Conservation (phyloP, 1,139 yeast genomes). For the Pichia inconspicua region DNA sequence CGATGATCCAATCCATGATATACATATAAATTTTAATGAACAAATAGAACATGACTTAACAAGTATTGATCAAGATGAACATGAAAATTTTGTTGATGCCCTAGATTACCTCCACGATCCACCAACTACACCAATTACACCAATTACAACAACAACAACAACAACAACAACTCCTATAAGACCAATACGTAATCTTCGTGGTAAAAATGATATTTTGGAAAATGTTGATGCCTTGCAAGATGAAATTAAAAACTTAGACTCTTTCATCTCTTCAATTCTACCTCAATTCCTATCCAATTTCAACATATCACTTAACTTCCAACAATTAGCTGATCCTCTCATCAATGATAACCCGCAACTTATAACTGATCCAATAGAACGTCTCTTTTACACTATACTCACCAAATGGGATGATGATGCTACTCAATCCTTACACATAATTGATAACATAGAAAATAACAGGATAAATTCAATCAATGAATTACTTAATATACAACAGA, state of each 20-base stretch:
- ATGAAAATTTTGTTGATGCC: background rate
- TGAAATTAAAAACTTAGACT: slow-evolving; percentile 13
- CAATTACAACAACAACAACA: no score
- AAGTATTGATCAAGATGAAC: background rate
- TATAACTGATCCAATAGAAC: slow-evolving; percentile 11
- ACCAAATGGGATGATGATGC: slow-evolving; percentile 37
- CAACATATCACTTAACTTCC: slow-evolving; percentile 4
- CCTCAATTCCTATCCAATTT: slow-evolving; percentile 16
- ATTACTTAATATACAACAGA: slow-evolving; percentile 25
- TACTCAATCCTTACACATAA: slow-evolving; percentile 27
- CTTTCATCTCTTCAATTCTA: slow-evolving; percentile 12
- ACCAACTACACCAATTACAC: background rate
- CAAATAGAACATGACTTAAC: background rate
- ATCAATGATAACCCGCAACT: background rate
- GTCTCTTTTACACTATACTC: slow-evolving; percentile 34
- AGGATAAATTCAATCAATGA: slow-evolving; percentile 10
- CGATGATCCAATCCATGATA: slow-evolving; percentile 21
- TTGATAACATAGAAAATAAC: slow-evolving; percentile 11
- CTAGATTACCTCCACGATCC: background rate
- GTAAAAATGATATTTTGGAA: background rate
- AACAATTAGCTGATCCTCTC: slow-evolving; percentile 13
- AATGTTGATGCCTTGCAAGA: slow-evolving; percentile 3
- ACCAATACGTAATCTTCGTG: background rate
- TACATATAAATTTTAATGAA: slow-evolving; percentile 6
- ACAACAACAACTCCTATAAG: background rate